Evolutionary conservation across 495 filamentous ascomycete genomes (phyloP), one percentile per base, ranked within the genome.

Genomic region (Jackrogersella minutella): DNA sequence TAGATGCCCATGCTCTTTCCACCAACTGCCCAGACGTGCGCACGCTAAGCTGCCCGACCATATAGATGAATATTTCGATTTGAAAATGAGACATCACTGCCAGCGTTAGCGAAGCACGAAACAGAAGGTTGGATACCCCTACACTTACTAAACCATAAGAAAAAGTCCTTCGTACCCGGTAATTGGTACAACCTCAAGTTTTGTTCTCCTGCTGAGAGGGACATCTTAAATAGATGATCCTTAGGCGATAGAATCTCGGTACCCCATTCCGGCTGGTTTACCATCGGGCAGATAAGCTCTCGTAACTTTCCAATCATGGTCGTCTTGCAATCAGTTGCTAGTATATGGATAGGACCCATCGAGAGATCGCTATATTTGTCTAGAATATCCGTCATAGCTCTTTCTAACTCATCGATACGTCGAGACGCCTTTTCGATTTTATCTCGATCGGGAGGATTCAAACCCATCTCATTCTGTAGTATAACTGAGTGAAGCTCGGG

Each of bases 331-430:
- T 79, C 73, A 2, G 77, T 74, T 1, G 82, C 79, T 34, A 88
- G 76, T 44, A 83, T 76, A 70, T 91, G 90, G 8, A 90, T 75
- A 1, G 85, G 85, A 2, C 81, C 81, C 22, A 89, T 86, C 0
- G 80, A 81, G 5, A 77, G 75, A 68, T 91, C 88, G 64, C 86
- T 87, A 43, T 85, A 83, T 0, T 74, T 78, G 13, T 86, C 66
- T 24, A 85, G 84, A 24, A 85, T 82, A 0, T 79, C 69, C 39
- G 79, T 28, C 26, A 86, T 75, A 11, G 74, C 68, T 41, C 66
- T 64, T 19, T 80, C 80, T 5, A 87, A 60, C 13, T 74, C 77
- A 14, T 81, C 76, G 13, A 86, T 77, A 17, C 75, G 77, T 30
- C 73, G 75, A 33, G 85, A 82, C 31, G 85, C 88, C 36, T 81